A percentile compares a stretch with the other conserved stretches of the same genome.
phyloP scores from a whole-genome alignment of 176 grass and related monocot species.

The Zoysia pacifica region DNA sequence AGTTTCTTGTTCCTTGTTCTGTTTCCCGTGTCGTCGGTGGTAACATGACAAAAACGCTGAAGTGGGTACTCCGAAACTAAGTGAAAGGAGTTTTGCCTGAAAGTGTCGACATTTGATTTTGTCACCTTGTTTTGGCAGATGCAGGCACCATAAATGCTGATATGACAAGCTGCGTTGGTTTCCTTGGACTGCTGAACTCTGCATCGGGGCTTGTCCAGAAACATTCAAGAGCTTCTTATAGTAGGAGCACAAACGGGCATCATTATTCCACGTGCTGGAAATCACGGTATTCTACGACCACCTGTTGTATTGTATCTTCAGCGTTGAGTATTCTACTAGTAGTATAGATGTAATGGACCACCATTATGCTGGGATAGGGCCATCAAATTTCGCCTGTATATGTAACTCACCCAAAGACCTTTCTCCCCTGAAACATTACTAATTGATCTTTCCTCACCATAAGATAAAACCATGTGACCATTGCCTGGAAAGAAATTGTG shows the following conservation, averaged over 20 bases:
- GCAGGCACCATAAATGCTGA: conserved; percentile 48
- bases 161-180: conserved; percentile 35
- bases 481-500: not conserved
- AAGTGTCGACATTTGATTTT: not conserved
- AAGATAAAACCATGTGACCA: not conserved
- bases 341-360: not conserved
- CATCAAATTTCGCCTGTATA: not conserved
- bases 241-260: conserved; percentile 27
- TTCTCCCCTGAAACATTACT: not conserved
- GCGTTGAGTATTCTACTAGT: not conserved
- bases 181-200: conserved; percentile 56
- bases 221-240: conserved; percentile 46
- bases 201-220: conserved; percentile 41
- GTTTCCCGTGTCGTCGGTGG: not conserved
- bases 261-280: conserved; percentile 53
- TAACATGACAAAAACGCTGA: not conserved
- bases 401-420: not conserved
- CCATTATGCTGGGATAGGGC: too few relatives aligned
- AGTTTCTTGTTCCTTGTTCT: not conserved
- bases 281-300: not conserved
- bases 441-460: not conserved
- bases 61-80: not conserved
- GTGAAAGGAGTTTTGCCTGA: not conserved
- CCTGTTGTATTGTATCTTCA: not conserved
- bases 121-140: conserved; percentile 45